These are phyloP conservation scores for Candida neerlandica DNA, from an alignment of 1,139 yeast species.

Conservation along the genomic window DNA sequence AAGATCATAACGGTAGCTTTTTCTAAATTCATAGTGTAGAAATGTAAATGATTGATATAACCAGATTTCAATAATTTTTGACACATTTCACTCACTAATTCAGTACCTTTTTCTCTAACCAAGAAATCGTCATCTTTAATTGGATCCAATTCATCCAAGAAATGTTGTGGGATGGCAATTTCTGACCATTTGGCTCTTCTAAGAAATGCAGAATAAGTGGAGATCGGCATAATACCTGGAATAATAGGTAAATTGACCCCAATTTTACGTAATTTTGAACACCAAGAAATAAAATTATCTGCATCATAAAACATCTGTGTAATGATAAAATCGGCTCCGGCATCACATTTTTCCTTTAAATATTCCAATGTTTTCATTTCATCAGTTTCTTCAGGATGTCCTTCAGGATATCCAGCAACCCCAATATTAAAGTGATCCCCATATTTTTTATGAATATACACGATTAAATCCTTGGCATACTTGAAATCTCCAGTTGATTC, in stretches of 20 bases:
- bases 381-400: conserved; percentile 85
- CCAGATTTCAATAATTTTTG: conserved; percentile 69
- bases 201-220: conserved; percentile 87
- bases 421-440: conserved; percentile 89
- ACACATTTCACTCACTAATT: conserved; percentile 85
- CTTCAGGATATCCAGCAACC: conserved; percentile 96
- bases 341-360: conserved; percentile 85
- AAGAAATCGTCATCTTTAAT: conserved; percentile 87
- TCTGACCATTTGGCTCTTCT: conserved; percentile 96
- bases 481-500: conserved; percentile 67
- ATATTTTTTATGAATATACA: conserved; percentile 67
- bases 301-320: conserved; percentile 94
- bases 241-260: conserved; percentile 89
- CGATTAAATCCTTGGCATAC: conserved; percentile 85
- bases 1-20: conserved; percentile 86
- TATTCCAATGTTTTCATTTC: conserved; percentile 58
- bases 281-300: conserved; percentile 84
- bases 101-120: conserved; percentile 86
- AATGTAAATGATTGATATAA: conserved; percentile 80
- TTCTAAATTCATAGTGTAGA: conserved; percentile 95
- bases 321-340: conserved; percentile 89
- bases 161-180: conserved; percentile 74
- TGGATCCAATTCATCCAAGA: conserved; percentile 72
- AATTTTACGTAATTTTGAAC: conserved; percentile 62
- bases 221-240: conserved; percentile 98